Percentiles rank a stretch among this genome's conserved stretches.
Conservation (phyloP, 2,329 filamentous ascomycete genomes). For the Cladophialophora yegresii region DNA sequence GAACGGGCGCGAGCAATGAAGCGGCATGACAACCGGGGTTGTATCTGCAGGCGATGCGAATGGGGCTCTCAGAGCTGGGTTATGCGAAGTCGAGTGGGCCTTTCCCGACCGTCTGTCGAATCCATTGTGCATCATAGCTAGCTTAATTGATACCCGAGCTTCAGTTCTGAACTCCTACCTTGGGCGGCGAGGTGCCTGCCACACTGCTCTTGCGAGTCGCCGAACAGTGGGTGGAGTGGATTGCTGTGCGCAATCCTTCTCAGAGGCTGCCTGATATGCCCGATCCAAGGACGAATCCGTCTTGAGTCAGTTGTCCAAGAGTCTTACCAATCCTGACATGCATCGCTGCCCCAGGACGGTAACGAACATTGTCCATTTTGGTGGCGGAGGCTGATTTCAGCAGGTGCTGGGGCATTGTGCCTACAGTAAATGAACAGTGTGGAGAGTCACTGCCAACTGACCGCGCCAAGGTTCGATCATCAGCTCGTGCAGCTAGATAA, state of each 20-base stretch:
- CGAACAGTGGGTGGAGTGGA: neutral
- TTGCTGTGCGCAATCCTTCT: neutral
- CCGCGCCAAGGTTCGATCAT: neutral
- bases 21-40: neutral
- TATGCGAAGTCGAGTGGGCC: neutral
- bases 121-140: neutral
- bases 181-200: neutral
- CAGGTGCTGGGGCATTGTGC: neutral
- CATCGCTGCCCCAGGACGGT: neutral
- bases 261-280: neutral
- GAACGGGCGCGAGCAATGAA: neutral
- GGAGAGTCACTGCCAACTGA: no score
- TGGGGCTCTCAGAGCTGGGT: neutral
- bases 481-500: neutral
- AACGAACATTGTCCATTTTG: neutral
- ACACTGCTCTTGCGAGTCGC: neutral
- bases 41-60: neutral
- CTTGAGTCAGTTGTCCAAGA: neutral
- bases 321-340: neutral
- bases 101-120: neutral
- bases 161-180: neutral
- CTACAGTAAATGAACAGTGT: neutral
- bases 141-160: slow-evolving; percentile 6
- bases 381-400: neutral
- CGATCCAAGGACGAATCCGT: neutral